Conservation (phyloP, 768 basidiomycete genomes). For the Crassisporium funariophilum region DNA sequence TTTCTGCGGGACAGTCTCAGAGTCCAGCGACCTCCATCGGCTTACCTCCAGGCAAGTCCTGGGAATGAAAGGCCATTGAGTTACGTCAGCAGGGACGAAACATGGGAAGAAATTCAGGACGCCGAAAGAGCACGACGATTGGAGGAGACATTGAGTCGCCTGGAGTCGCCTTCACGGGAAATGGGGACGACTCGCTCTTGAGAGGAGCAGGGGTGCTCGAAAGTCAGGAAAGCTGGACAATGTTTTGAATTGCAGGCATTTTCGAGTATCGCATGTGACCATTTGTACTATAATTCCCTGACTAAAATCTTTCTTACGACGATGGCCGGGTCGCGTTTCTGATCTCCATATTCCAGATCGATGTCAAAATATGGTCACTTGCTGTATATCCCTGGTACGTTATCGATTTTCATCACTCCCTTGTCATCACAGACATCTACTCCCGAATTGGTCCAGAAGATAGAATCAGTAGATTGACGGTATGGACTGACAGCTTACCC, state of each 20-base stretch:
- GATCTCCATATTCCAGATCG: no score
- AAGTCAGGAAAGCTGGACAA: neutral
- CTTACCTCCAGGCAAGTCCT: conserved; percentile 32
- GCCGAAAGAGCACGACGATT: conserved; percentile 53
- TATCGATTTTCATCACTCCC: no score
- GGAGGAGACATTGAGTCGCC: conserved; percentile 55
- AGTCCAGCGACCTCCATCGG: conserved; percentile 48
- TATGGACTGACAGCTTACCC: no score
- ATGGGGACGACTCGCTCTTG: conserved; percentile 8
- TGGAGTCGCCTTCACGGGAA: conserved; percentile 35
- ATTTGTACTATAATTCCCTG: neutral
- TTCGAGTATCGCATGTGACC: neutral
- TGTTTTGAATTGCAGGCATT: neutral
- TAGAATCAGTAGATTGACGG: no score
- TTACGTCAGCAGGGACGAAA: conserved; percentile 55
- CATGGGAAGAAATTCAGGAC: conserved; percentile 57
- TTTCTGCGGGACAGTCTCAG: conserved; percentile 50
- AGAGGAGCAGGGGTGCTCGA: conserved; percentile 1
- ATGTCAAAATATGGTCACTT: no score
- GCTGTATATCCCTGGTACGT: no score
- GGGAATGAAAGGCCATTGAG: conserved; percentile 49
- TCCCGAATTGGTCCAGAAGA: no score
- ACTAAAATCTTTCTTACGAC: no score
- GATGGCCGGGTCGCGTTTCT: no score
- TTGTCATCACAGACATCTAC: no score